phyloP scores from a whole-genome alignment of 2,329 filamentous ascomycete genomes.

The Dothidotthia symphoricarpi region DNA sequence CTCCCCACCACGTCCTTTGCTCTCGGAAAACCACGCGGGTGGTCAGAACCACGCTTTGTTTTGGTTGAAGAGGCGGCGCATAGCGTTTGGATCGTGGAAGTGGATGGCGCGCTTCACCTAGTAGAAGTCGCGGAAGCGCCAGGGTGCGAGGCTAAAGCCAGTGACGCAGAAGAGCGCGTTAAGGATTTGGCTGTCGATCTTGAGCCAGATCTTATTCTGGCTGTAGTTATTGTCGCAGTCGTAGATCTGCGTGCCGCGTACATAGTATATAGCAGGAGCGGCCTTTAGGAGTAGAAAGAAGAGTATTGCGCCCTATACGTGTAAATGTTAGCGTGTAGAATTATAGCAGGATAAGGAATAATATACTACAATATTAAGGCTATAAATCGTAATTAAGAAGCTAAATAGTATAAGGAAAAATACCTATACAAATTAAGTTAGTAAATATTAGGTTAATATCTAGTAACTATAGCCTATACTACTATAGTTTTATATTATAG shows the following conservation, averaged over 20 bases:
- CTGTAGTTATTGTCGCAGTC: slow-evolving; percentile 73
- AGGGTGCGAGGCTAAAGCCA: slow-evolving; percentile 79
- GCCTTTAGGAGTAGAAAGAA: slow-evolving; percentile 80
- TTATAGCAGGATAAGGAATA: slow-evolving; percentile 84
- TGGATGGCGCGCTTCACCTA: slow-evolving; percentile 60
- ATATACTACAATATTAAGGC: slow-evolving; percentile 82
- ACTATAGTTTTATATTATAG: too few species aligned
- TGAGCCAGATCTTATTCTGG: slow-evolving; percentile 78
- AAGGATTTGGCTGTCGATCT: slow-evolving; percentile 78
- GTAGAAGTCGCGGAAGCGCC: slow-evolving; percentile 79
- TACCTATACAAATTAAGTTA: too few species aligned
- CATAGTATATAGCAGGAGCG: slow-evolving; percentile 69
- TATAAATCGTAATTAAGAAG: slow-evolving; percentile 75
- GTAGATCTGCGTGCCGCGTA: too few species aligned
- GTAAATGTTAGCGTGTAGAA: slow-evolving; percentile 61
- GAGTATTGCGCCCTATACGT: slow-evolving; percentile 85
- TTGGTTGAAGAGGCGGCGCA: slow-evolving; percentile 70
- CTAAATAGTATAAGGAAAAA: slow-evolving; percentile 67
- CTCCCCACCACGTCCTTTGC: slow-evolving; percentile 20
- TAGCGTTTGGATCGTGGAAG: slow-evolving; percentile 48
- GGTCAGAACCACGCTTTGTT: slow-evolving; percentile 75
- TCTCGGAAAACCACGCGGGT: slow-evolving; percentile 60
- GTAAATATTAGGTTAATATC: too few species aligned
- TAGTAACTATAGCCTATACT: too few species aligned
- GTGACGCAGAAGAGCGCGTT: slow-evolving; percentile 86